Evolutionary conservation across 768 basidiomycete species (phyloP).

Genomic region (Dendrothele bispora): DNA sequence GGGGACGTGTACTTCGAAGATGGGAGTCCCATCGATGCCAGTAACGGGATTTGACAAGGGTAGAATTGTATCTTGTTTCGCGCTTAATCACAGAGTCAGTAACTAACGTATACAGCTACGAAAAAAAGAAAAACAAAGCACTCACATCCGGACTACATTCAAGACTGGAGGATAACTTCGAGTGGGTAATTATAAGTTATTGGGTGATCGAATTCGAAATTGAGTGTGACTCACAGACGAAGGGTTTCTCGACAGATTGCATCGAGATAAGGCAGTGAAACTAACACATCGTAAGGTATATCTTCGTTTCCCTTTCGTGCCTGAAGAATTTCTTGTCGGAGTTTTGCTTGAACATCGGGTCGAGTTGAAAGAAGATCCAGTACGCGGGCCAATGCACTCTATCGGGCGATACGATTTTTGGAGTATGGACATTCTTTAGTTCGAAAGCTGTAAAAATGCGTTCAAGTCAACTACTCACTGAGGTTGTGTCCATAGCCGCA

Average conservation of each 20-base stretch:
- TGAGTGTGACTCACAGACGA: constrained; percentile 27
- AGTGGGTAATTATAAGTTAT: background rate
- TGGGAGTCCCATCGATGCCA: constrained; percentile 24
- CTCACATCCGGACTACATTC: constrained; percentile 22
- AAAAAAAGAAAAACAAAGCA: background rate
- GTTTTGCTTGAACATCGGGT: constrained; percentile 35
- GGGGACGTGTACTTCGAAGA: constrained; percentile 22
- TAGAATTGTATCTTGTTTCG: constrained; percentile 29
- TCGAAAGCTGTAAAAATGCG: too few species aligned
- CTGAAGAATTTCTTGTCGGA: constrained; percentile 33
- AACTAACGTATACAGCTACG: background rate
- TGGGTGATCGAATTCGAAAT: background rate
- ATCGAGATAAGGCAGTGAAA: constrained; percentile 36
- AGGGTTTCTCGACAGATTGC: constrained; percentile 41
- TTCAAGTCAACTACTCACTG: constrained; percentile 8
- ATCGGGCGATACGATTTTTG: background rate
- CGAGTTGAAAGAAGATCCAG: constrained; percentile 32
- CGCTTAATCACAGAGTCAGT: constrained; percentile 14
- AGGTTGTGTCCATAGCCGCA: constrained; percentile 43
- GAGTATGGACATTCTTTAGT: background rate
- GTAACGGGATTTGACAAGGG: constrained; percentile 34
- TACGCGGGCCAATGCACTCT: constrained; percentile 30
- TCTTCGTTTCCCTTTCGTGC: constrained; percentile 24
- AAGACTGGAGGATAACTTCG: constrained; percentile 26
- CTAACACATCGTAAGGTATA: constrained; percentile 36